Base-by-base conservation (phyloP, 176 grass and related monocot genomes). In the Oryza glaberrima region DNA sequence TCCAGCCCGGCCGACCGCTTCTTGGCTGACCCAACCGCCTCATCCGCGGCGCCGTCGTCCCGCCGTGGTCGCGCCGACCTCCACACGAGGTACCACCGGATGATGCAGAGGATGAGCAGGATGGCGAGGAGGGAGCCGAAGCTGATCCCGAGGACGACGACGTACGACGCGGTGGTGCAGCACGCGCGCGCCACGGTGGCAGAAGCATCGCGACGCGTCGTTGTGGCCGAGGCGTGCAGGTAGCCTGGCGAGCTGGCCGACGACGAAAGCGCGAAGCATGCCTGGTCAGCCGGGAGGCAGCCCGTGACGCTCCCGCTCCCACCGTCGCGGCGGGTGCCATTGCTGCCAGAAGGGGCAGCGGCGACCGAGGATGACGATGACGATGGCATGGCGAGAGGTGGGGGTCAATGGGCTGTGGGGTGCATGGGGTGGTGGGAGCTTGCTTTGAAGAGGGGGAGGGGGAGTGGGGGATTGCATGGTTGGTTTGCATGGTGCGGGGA, bases 261-360 rank as follows among this genome's bases (percentile, higher is more conserved):
- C 1, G 79, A 56, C 12, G 82, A 64, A 54, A 86, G 25, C 34
- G 56, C 47, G 67, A 86, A 78, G 79, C 83, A 86, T 19, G 88
- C 67, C 60, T 86, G 88, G 73, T 90, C 88, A 0, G 88, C 83
- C 20, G 83, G 83, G 79, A 90, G 88, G 79, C 88, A 90, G 26
- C 67, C 49, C 9, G 43, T 8, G 43, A 44, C 9, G 15, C 47
- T 11, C 47, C 10, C 46, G 11, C 46, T 10, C 10, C 46, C 46
- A 11, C 46, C 11, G 41, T 1, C 9, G 43, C 9, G 43, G 43
- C 43, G 43, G 47, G 47, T 13, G 47, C 47, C 47, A 3, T 14
- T 4, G 47, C 22, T 32, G 4, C 22, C 34, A 13, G 3, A 49
- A 3, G 47, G 47, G n/a, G 68, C 23, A 30, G 40, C 64, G 25